Conservation (phyloP, 148 eudicot genomes). For the Diospyros lotus region DNA sequence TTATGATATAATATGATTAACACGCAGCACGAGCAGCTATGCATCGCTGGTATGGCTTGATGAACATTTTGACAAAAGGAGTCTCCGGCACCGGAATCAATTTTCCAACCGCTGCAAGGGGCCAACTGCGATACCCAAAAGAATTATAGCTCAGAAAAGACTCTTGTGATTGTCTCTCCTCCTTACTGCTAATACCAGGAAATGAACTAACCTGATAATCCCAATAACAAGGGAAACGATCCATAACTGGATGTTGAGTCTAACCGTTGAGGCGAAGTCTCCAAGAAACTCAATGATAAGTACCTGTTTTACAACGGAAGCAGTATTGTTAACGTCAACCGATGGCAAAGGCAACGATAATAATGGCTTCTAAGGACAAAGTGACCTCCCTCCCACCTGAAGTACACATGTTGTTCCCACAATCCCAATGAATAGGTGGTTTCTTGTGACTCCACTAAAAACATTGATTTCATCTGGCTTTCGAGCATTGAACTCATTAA, state of each 20-base stretch:
- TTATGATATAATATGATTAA: no score
- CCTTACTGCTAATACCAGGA: not conserved
- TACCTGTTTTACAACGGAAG: constrained; percentile 32
- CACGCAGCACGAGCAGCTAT: constrained; percentile 37
- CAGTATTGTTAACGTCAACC: constrained; percentile 11
- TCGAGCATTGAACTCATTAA: constrained; percentile 86
- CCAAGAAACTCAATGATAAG: constrained; percentile 72
- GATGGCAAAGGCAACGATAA: not conserved
- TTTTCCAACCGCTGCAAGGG: constrained; percentile 74
- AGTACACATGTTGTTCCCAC: constrained; percentile 63
- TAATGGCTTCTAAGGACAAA: not conserved
- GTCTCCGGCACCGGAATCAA: constrained; percentile 81
- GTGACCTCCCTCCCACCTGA: constrained; percentile 47
- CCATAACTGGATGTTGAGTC: constrained; percentile 61
- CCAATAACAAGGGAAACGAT: constrained; percentile 54
- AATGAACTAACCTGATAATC: constrained; percentile 55
- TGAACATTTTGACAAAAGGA: constrained; percentile 58
- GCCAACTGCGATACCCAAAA: constrained; percentile 56
- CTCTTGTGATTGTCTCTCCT: no score
- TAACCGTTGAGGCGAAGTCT: constrained; percentile 56
- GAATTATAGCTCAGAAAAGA: not conserved
- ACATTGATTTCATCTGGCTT: constrained; percentile 81
- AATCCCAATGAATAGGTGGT: constrained; percentile 66
- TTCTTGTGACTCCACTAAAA: constrained; percentile 58
- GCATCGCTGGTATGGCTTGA: constrained; percentile 50